phyloP scores from a whole-genome alignment of 2,329 filamentous ascomycete genomes.

The Cladosporium phlei region DNA sequence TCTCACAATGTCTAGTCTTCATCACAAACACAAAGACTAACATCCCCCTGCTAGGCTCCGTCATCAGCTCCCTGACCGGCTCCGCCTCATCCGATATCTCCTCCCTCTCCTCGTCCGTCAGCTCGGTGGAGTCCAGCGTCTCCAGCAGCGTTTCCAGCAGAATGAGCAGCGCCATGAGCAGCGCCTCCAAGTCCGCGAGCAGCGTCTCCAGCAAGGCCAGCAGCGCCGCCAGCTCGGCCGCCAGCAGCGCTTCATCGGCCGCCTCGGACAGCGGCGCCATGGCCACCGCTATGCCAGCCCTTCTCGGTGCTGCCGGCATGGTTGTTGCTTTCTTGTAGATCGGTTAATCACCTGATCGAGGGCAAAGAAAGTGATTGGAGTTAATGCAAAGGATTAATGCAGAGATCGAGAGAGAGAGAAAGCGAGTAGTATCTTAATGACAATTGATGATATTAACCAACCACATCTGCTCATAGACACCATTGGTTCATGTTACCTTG shows the following conservation, averaged over 20 bases:
- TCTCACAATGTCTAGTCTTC: not conserved
- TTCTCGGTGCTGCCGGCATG: not conserved
- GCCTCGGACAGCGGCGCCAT: not conserved
- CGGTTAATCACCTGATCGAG: no score
- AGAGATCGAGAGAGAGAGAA: no score
- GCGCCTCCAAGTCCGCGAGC: not conserved
- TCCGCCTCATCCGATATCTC: not conserved
- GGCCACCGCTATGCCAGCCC: not conserved
- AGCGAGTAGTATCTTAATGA: no score
- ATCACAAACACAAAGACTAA: not conserved
- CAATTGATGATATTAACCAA: no score
- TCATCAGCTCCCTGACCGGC: not conserved
- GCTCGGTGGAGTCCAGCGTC: not conserved
- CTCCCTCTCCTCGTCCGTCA: not conserved
- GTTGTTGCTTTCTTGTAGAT: conserved; percentile 5
- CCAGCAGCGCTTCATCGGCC: no score
- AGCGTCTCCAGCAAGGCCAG: not conserved
- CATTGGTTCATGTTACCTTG: no score
- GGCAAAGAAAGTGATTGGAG: no score
- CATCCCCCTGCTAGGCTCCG: not conserved
- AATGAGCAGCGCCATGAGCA: not conserved
- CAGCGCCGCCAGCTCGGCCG: conserved; percentile 1
- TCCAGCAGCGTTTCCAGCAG: not conserved
- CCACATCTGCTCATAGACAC: no score
- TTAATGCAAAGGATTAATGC: no score